Conservation (phyloP, 2,329 filamentous ascomycete genomes). For the Calonectria crousiana region DNA sequence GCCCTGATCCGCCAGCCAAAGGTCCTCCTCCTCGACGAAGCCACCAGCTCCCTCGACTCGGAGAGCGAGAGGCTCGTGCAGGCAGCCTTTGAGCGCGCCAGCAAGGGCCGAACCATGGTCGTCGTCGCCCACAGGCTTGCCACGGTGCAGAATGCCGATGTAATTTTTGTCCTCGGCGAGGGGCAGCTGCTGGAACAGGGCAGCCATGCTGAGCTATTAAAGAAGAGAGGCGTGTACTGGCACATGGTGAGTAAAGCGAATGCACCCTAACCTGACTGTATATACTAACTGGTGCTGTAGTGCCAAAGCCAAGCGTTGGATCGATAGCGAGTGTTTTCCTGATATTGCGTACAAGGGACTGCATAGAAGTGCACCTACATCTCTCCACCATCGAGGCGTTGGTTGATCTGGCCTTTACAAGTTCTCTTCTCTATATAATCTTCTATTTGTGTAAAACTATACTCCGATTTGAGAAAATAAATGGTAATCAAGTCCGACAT, state of each 20-base stretch:
- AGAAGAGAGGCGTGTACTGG: slow-evolving; percentile 67
- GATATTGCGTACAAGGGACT: not conserved
- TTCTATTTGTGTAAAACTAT: slow-evolving; percentile 17
- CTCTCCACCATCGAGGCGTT: not conserved
- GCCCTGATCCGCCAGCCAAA: slow-evolving; percentile 75
- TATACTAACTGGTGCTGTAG: slow-evolving; percentile 51
- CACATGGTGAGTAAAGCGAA: slow-evolving; percentile 62
- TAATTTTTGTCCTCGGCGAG: slow-evolving; percentile 83
- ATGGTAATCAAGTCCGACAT: slow-evolving; percentile 17
- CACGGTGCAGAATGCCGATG: slow-evolving; percentile 82
- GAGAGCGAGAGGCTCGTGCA: slow-evolving; percentile 74
- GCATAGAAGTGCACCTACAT: slow-evolving; percentile 3
- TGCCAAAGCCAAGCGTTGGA: slow-evolving; percentile 72
- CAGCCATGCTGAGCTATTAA: slow-evolving; percentile 64
- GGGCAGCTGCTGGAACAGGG: slow-evolving; percentile 68
- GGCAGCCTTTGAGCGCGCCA: slow-evolving; percentile 74
- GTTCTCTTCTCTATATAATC: slow-evolving; percentile 27
- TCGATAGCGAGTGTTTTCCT: slow-evolving; percentile 47
- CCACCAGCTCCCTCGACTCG: slow-evolving; percentile 77
- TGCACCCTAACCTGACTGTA: not conserved
- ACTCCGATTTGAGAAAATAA: slow-evolving; percentile 4
- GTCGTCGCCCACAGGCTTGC: slow-evolving; percentile 83
- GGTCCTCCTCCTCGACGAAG: slow-evolving; percentile 78
- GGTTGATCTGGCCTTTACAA: not conserved
- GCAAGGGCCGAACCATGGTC: slow-evolving; percentile 73